Percentiles rank a stretch among this genome's conserved stretches.
Evolutionary conservation across 2,329 filamentous ascomycete species (phyloP).

Genomic region (Cladophialophora yegresii): DNA sequence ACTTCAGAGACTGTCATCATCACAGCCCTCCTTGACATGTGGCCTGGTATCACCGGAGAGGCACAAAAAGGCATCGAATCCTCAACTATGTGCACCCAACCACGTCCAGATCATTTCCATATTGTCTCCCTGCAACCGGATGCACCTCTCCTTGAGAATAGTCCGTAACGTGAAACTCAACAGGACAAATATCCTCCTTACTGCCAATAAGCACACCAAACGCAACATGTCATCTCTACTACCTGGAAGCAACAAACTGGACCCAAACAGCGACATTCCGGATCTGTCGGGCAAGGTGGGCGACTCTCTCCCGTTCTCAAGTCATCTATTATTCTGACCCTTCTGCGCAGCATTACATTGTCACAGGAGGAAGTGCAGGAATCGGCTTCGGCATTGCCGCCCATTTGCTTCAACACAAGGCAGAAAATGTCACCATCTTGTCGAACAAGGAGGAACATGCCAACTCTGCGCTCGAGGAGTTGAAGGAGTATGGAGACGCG

Average conservation of each 20-base stretch:
- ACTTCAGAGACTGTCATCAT: not conserved
- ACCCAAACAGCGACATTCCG: conserved; percentile 45
- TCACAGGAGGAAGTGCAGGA: conserved; percentile 54
- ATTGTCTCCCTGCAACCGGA: not conserved
- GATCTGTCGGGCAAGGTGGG: conserved; percentile 45
- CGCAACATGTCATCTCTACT: conserved; percentile 9
- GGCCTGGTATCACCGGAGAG: not conserved
- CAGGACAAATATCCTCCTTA: not conserved
- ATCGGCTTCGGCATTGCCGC: conserved; percentile 56
- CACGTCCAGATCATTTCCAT: not conserved
- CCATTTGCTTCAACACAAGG: conserved; percentile 55
- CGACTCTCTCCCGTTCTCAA: not conserved
- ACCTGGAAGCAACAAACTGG: conserved; percentile 34
- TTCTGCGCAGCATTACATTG: conserved; percentile 46
- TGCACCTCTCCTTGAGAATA: not conserved
- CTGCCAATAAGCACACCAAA: not conserved
- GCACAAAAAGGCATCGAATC: not conserved
- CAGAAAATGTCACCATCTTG: conserved; percentile 52
- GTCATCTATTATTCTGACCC: not conserved
- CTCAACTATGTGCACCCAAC: not conserved
- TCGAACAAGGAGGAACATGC: conserved; percentile 54
- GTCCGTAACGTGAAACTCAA: not conserved
- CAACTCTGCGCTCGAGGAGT: conserved; percentile 47
- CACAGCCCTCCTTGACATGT: not conserved
- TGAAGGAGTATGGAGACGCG: conserved; percentile 50